Evolutionary conservation across 192 early-diverging fungal genomes (phyloP).

Genomic region (Jimgerdemannia flammicorona): DNA sequence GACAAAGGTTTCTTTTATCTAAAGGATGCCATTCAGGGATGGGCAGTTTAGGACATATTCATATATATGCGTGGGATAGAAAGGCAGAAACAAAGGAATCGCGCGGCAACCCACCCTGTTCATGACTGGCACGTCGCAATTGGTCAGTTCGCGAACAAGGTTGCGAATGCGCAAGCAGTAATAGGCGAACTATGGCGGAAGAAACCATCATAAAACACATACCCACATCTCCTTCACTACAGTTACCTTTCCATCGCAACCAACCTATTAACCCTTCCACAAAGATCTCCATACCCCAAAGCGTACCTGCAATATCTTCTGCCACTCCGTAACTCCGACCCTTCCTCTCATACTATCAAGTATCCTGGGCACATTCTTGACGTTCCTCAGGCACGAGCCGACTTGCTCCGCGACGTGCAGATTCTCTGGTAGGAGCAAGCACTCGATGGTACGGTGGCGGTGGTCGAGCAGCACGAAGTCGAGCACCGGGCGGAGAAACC

Average conservation of each 20-base stretch:
- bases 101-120: slow-evolving; percentile 13
- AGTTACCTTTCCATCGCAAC: no score
- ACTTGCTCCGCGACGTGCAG: slow-evolving; percentile 36
- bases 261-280: background rate
- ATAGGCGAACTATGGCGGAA: slow-evolving; percentile 46
- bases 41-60: background rate
- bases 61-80: no score
- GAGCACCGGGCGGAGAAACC: slow-evolving; percentile 62
- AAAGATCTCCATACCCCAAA: background rate
- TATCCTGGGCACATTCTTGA: slow-evolving; percentile 46
- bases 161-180: slow-evolving; percentile 49
- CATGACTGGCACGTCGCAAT: slow-evolving; percentile 13
- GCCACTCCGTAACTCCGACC: slow-evolving; percentile 54
- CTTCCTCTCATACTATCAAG: slow-evolving; percentile 40
- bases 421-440: slow-evolving; percentile 44
- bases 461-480: slow-evolving; percentile 39
- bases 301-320: slow-evolving; percentile 51
- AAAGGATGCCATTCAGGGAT: background rate
- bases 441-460: slow-evolving; percentile 55
- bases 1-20: slow-evolving; percentile 35
- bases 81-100: no score
- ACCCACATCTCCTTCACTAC: background rate
- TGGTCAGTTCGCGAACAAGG: slow-evolving; percentile 17
- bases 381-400: slow-evolving; percentile 33
- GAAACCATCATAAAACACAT: background rate